Percentiles rank a stretch among this genome's conserved stretches.
These are phyloP conservation scores for Fraxinus nigra DNA, from an alignment of 305 asterid genomes.

Conservation along the genomic window DNA sequence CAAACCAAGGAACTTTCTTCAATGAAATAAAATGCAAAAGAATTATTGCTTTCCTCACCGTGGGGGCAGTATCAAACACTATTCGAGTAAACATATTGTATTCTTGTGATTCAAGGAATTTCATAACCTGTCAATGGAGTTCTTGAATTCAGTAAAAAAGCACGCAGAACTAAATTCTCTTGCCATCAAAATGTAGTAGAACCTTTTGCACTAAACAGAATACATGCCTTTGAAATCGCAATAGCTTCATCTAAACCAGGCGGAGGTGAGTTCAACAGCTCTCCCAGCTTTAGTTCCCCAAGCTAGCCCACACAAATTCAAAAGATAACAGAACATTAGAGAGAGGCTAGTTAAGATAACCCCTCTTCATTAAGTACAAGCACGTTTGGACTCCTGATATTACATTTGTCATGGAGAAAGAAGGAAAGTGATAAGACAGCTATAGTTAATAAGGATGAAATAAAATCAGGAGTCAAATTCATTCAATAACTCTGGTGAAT, in stretches of 20 bases:
- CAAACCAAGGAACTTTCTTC: constrained; percentile 16
- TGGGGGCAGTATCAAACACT: constrained; percentile 94
- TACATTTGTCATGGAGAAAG: not conserved
- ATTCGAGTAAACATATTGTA: constrained; percentile 80
- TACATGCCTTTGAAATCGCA: constrained; percentile 88
- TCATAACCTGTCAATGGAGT: constrained; percentile 62
- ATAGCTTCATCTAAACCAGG: constrained; percentile 98
- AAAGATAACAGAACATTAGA: constrained; percentile 4
- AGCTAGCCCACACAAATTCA: constrained; percentile 49
- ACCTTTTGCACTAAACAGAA: constrained; percentile 2
- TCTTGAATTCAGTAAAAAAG: constrained; percentile 24
- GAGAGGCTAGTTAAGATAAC: constrained; percentile 12
- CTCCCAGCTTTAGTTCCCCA: constrained; percentile 95
- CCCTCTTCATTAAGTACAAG: constrained; percentile 5
- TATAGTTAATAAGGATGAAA: not conserved
- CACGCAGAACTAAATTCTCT: not conserved
- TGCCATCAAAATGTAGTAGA: constrained; percentile 10
- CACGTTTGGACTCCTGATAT: constrained; percentile 6
- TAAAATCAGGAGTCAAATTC: constrained; percentile 3
- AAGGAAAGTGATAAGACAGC: constrained; percentile 2
- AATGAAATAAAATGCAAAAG: constrained; percentile 10
- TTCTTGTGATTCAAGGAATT: constrained; percentile 80
- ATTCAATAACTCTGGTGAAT: not conserved
- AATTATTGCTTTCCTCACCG: constrained; percentile 50
- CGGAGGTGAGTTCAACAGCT: constrained; percentile 90